Evolutionary conservation across 768 basidiomycete species (phyloP), one percentile per base, ranked within the genome.

Genomic region (Artomyces pyxidatus): DNA sequence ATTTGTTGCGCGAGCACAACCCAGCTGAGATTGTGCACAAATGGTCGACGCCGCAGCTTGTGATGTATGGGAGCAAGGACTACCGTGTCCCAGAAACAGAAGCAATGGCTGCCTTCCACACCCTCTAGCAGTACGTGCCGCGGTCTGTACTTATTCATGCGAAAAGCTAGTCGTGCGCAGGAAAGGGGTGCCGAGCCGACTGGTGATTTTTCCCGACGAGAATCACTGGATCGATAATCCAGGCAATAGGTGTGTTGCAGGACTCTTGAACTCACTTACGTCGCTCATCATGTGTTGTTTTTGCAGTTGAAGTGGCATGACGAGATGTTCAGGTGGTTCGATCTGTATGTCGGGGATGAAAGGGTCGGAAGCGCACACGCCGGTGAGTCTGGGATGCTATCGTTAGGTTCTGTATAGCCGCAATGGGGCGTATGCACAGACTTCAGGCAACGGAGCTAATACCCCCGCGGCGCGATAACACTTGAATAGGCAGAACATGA

Each of bases 321-420:
- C 55, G 95, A 99, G 63, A 85, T 98, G 11, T 85, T 99, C 68
- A 74, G 78, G 51, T 98, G 91, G 91, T 84, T 96, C 53, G 79
- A 84, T 48, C 65, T 79, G 59, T 88, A 75, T 57, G 71, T 83
- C 10, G 81, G 78, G n/a, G n/a, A n/a, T n/a, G n/a, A n/a, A n/a
- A n/a, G n/a, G n/a, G n/a, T n/a, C n/a, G n/a, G n/a, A n/a, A n/a
- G n/a, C n/a, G n/a, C n/a, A n/a, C n/a, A n/a, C n/a, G n/a, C n/a
- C n/a, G n/a, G n/a, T n/a, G n/a, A n/a, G n/a, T n/a, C n/a, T n/a
- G n/a, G n/a, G n/a, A n/a, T n/a, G n/a, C n/a, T n/a, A n/a, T n/a
- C n/a, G n/a, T n/a, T n/a, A n/a, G n/a, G n/a, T n/a, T n/a, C n/a
- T n/a, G n/a, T n/a, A n/a, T n/a, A n/a, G n/a, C n/a, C n/a, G n/a